These are phyloP conservation scores for Aspergillus felis DNA, from an alignment of 2,329 filamentous ascomycete species.

Conservation along the genomic window DNA sequence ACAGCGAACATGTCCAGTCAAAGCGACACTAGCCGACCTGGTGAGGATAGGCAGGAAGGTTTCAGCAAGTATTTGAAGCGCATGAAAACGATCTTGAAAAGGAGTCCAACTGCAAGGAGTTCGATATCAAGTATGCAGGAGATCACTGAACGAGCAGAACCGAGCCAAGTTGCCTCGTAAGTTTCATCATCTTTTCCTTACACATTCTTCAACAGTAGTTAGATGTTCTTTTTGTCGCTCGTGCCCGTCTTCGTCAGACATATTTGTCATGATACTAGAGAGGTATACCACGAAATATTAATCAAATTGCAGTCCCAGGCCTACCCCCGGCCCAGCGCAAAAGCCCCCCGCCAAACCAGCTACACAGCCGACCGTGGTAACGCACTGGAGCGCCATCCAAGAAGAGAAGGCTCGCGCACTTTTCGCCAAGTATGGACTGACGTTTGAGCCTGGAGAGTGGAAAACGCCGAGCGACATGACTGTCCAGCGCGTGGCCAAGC, in stretches of 20 bases:
- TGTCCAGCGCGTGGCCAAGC: slow-evolving; percentile 42
- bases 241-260: background rate
- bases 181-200: background rate
- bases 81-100: slow-evolving; percentile 35
- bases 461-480: slow-evolving; percentile 31
- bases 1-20: slow-evolving; percentile 21
- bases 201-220: background rate
- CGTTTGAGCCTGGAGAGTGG: slow-evolving; percentile 42
- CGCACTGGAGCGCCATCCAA: slow-evolving; percentile 36
- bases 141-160: slow-evolving; percentile 1
- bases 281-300: background rate
- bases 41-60: slow-evolving; percentile 28
- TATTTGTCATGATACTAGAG: background rate
- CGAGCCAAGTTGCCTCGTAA: slow-evolving; percentile 10
- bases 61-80: slow-evolving; percentile 38
- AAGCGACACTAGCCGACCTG: slow-evolving; percentile 11
- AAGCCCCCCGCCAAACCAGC: slow-evolving; percentile 6
- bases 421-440: slow-evolving; percentile 46
- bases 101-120: slow-evolving; percentile 24
- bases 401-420: slow-evolving; percentile 43
- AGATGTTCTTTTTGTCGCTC: background rate
- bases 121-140: slow-evolving; percentile 1
- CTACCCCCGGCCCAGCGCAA: slow-evolving; percentile 4
- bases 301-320: background rate
- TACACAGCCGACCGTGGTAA: slow-evolving; percentile 18